These are phyloP conservation scores for Diddensiella santjacobensis DNA, from an alignment of 805 yeast species.

Conservation along the genomic window DNA sequence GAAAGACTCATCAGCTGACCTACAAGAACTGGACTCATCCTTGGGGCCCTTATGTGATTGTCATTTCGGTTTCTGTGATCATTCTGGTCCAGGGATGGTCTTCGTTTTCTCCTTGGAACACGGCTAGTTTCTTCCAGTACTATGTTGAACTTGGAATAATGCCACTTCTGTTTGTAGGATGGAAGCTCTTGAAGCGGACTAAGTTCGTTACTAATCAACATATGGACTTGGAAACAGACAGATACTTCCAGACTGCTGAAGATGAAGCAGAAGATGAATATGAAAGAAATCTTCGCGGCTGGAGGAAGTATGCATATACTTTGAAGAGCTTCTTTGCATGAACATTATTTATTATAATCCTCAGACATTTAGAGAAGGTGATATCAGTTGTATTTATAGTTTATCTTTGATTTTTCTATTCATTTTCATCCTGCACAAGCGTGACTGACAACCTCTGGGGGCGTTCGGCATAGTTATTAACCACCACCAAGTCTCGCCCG, in stretches of 20 bases:
- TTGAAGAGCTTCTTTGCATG: constrained; percentile 13
- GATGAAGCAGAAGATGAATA: constrained; percentile 41
- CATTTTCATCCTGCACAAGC: too few relatives aligned
- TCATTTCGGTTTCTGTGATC: constrained; percentile 44
- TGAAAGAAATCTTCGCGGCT: constrained; percentile 29
- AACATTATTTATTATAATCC: background rate
- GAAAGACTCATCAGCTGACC: constrained; percentile 40
- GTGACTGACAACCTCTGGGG: too few relatives aligned
- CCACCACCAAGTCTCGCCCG: too few relatives aligned
- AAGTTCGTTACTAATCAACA: constrained; percentile 63
- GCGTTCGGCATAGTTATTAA: too few relatives aligned
- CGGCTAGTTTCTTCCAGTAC: constrained; percentile 58
- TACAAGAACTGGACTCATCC: constrained; percentile 53
- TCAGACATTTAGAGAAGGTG: background rate
- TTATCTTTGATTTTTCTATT: too few relatives aligned
- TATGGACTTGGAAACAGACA: constrained; percentile 75
- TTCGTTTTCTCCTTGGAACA: constrained; percentile 61
- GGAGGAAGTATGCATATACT: constrained; percentile 8
- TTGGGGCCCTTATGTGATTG: constrained; percentile 46
- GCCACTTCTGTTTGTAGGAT: constrained; percentile 49
- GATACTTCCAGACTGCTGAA: constrained; percentile 52
- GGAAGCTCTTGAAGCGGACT: constrained; percentile 60
- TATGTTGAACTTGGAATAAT: constrained; percentile 61
- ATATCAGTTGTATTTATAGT: too few relatives aligned
- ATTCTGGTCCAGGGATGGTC: constrained; percentile 64